Conservation (phyloP, 2,329 filamentous ascomycete genomes). For the Fusarium napiforme region DNA sequence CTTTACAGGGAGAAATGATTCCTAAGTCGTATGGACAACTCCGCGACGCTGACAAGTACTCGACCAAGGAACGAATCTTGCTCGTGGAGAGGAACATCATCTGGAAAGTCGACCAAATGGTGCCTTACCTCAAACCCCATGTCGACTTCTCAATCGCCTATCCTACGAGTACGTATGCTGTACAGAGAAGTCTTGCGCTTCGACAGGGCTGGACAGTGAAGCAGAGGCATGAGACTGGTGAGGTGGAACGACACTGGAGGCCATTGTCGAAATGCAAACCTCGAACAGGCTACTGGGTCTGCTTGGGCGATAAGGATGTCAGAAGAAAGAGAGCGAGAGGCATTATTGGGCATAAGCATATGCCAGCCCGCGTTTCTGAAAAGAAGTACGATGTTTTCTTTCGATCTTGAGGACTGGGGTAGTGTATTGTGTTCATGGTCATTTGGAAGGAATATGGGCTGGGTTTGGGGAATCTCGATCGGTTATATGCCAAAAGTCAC, state of each 20-base stretch:
- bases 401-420: neutral
- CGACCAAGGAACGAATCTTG: neutral
- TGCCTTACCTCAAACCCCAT: conserved; percentile 18
- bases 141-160: conserved; percentile 41
- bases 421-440: neutral
- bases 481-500: neutral
- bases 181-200: conserved; percentile 26
- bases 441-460: neutral
- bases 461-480: neutral
- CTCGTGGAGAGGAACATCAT: conserved; percentile 2
- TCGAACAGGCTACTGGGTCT: conserved; percentile 43
- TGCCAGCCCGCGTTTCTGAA: neutral
- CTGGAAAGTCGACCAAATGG: conserved; percentile 32
- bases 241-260: conserved; percentile 40
- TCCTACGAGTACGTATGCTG: conserved; percentile 36
- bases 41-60: neutral
- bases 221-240: conserved; percentile 18
- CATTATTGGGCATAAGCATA: neutral
- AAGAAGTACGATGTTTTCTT: conserved; percentile 5
- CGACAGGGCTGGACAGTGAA: conserved; percentile 19
- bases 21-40: neutral
- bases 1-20: conserved; percentile 15
- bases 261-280: conserved; percentile 14
- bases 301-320: conserved; percentile 36
- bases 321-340: neutral